phyloP scores from a whole-genome alignment of 140 eudicot genomes.

The Bidens hawaiensis region DNA sequence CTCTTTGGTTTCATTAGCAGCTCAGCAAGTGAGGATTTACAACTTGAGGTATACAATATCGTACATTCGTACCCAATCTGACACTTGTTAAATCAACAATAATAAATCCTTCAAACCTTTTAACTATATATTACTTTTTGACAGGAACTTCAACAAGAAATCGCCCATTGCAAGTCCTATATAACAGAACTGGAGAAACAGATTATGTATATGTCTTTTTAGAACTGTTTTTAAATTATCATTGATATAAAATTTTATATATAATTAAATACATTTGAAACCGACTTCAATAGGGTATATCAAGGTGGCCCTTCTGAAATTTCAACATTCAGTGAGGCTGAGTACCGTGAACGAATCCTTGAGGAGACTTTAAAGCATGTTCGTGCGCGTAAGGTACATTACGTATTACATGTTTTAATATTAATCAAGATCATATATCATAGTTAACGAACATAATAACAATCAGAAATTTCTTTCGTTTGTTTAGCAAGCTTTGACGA shows the following conservation, averaged over 20 bases:
- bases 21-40: slow-evolving; percentile 54
- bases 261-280: not conserved
- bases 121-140: not conserved
- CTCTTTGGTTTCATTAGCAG: slow-evolving; percentile 27
- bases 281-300: slow-evolving; percentile 37
- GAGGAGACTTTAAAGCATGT: slow-evolving; percentile 56
- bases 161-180: slow-evolving; percentile 45
- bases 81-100: not conserved
- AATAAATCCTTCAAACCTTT: not conserved
- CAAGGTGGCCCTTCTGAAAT: slow-evolving; percentile 70
- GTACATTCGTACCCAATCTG: not conserved
- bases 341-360: slow-evolving; percentile 62
- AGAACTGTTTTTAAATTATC: not conserved
- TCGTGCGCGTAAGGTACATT: slow-evolving; percentile 53
- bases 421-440: not conserved
- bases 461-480: not conserved
- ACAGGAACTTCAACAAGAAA: slow-evolving; percentile 76
- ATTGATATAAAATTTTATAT: not conserved
- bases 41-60: slow-evolving; percentile 45
- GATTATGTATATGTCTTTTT: slow-evolving; percentile 45
- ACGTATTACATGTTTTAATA: not conserved
- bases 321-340: slow-evolving; percentile 49
- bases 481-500: slow-evolving; percentile 45
- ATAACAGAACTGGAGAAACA: slow-evolving; percentile 59
- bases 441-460: not conserved